Evolutionary conservation across 352 stramenopile species (phyloP).

Genomic region (Aphanomyces cochlioides): DNA sequence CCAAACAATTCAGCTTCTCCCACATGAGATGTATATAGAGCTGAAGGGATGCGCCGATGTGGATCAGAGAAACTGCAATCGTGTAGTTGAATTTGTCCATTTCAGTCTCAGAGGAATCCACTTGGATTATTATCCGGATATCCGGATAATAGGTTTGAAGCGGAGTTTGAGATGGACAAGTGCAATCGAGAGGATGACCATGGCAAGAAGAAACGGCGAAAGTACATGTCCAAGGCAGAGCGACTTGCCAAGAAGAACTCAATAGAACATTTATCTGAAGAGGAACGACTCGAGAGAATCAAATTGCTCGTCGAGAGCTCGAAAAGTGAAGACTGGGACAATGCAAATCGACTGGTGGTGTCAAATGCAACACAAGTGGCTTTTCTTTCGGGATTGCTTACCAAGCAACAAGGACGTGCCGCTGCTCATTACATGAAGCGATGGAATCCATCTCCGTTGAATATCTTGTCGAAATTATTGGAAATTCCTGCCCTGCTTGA

Average conservation of each 20-base stretch:
- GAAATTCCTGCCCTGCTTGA: not conserved
- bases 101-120: too few relatives aligned
- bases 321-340: conserved; percentile 21
- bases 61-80: too few relatives aligned
- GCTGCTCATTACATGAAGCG: conserved; percentile 17
- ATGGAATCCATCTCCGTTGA: not conserved
- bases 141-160: not conserved
- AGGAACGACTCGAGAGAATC: not conserved
- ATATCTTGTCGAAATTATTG: not conserved
- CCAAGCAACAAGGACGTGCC: conserved; percentile 15
- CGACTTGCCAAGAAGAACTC: conserved; percentile 1
- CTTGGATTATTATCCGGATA: not conserved
- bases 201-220: conserved; percentile 12
- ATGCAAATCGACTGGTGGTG: conserved; percentile 3
- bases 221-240: conserved; percentile 13
- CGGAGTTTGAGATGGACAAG: not conserved
- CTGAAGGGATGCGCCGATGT: too few relatives aligned
- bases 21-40: too few relatives aligned
- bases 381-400: conserved; percentile 10
- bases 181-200: not conserved
- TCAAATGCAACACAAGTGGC: not conserved
- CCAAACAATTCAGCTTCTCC: too few relatives aligned
- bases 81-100: not conserved
- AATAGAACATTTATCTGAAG: not conserved
- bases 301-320: conserved; percentile 2